A percentile compares a stretch with the other conserved stretches of the same genome.
phyloP scores from a whole-genome alignment of 345 rosid genomes.

The Murraya koenigii region DNA sequence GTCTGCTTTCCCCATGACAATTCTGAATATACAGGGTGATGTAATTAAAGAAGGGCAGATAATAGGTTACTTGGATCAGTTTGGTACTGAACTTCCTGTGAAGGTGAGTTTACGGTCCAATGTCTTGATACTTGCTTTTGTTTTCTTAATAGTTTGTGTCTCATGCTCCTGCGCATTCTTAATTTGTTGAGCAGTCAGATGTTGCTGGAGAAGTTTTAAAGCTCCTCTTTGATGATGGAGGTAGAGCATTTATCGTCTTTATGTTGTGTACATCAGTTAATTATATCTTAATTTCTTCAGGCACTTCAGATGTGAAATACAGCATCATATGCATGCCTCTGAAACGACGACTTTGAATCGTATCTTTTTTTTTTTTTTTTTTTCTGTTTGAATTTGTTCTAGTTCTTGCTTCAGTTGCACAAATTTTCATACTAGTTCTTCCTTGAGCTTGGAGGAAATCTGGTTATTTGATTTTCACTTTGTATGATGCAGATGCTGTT shows the following conservation, averaged over 20 bases:
- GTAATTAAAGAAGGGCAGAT: slow-evolving; percentile 80
- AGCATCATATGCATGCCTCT: no score
- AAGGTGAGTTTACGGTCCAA: slow-evolving; percentile 48
- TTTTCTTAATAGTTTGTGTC: not conserved
- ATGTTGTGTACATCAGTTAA: not conserved
- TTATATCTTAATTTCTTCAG: not conserved
- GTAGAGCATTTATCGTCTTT: slow-evolving; percentile 36
- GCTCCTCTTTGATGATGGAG: slow-evolving; percentile 82
- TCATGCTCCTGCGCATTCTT: slow-evolving; percentile 8
- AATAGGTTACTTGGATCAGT: slow-evolving; percentile 80
- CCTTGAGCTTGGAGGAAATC: not conserved
- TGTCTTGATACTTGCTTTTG: slow-evolving; percentile 3
- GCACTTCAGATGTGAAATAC: not conserved
- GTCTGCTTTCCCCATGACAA: not conserved
- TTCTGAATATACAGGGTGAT: slow-evolving; percentile 60
- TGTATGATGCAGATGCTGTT: slow-evolving; percentile 54
- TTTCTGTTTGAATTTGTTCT: not conserved
- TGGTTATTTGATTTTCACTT: not conserved
- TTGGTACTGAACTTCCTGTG: slow-evolving; percentile 77
- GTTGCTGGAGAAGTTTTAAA: slow-evolving; percentile 86
- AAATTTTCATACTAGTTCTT: not conserved
- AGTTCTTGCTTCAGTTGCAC: not conserved
- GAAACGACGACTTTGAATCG: no score
- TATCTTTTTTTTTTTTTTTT: no score
- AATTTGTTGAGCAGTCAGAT: slow-evolving; percentile 67